Evolutionary conservation across 129 eudicot genomes (phyloP).

Genomic region (Solidago caesia): DNA sequence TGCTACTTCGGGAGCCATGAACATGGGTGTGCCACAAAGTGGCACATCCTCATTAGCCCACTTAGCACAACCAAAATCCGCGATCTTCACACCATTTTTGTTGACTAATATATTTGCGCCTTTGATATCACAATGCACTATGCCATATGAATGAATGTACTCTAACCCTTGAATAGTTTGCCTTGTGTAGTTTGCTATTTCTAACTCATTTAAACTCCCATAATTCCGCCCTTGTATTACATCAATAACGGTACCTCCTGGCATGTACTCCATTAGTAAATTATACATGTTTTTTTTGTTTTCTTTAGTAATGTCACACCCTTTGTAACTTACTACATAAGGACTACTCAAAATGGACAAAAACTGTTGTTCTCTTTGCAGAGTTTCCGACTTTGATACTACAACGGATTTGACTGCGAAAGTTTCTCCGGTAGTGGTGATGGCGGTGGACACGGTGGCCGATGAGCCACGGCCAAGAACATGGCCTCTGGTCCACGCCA

Average conservation of each 20-base stretch:
- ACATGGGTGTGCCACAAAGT: conserved; percentile 71
- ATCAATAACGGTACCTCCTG: conserved; percentile 56
- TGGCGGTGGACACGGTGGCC: conserved; percentile 69
- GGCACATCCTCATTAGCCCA: conserved; percentile 31
- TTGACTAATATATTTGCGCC: conserved; percentile 53
- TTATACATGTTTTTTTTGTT: conserved; percentile 50
- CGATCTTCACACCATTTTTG: conserved; percentile 48
- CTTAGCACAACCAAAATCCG: conserved; percentile 82
- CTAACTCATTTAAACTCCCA: conserved; percentile 35
- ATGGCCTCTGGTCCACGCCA: conserved; percentile 84
- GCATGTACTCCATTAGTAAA: conserved; percentile 60
- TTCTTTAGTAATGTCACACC: conserved; percentile 52
- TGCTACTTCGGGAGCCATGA: conserved; percentile 84
- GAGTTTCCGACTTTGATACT: conserved; percentile 40
- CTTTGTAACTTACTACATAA: conserved; percentile 53
- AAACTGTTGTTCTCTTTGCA: conserved; percentile 62
- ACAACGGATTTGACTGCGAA: conserved; percentile 64
- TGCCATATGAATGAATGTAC: conserved; percentile 58
- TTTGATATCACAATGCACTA: conserved; percentile 85
- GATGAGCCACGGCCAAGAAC: conserved; percentile 77
- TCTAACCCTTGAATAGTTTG: conserved; percentile 59
- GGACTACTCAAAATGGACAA: conserved; percentile 48
- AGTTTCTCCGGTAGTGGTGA: conserved; percentile 37
- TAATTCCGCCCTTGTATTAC: conserved; percentile 24
- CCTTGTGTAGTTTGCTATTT: conserved; percentile 47